Percentiles rank a stretch among this genome's conserved stretches.
phyloP scores from a whole-genome alignment of 176 grass and related monocot genomes.

The Areca catechu region DNA sequence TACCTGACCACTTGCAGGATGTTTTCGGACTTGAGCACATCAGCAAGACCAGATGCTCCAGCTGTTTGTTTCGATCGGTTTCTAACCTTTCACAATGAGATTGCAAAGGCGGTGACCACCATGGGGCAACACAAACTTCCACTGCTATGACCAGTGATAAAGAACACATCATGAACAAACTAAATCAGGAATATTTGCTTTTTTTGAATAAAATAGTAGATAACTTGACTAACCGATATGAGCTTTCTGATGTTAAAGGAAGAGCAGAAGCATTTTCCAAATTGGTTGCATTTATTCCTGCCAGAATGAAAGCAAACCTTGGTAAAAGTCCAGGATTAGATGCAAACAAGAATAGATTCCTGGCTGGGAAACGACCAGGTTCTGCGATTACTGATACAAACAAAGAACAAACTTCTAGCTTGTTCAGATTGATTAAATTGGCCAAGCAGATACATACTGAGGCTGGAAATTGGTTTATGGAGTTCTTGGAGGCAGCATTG shows the following conservation, averaged over 20 bases:
- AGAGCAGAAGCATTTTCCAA: slow-evolving; percentile 42
- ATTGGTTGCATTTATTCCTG: slow-evolving; percentile 32
- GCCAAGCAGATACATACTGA: slow-evolving; percentile 63
- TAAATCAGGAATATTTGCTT: slow-evolving; percentile 16
- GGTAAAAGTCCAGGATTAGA: slow-evolving; percentile 25
- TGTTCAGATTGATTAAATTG: slow-evolving; percentile 45
- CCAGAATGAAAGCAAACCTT: slow-evolving; percentile 13
- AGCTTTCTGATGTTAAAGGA: slow-evolving; percentile 15
- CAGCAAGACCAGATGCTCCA: slow-evolving; percentile 47
- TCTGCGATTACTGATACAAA: background rate
- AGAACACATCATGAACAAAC: slow-evolving; percentile 1
- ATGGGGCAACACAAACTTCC: slow-evolving; percentile 65
- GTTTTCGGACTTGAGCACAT: slow-evolving; percentile 62
- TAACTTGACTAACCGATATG: slow-evolving; percentile 29
- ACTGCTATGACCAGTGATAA: slow-evolving; percentile 16
- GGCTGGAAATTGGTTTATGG: slow-evolving; percentile 69
- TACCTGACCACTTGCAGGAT: slow-evolving; percentile 32
- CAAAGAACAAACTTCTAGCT: slow-evolving; percentile 17
- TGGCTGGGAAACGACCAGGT: background rate
- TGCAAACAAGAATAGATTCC: slow-evolving; percentile 12
- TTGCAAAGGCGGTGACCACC: slow-evolving; percentile 49
- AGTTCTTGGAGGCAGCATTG: slow-evolving; percentile 62
- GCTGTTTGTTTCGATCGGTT: slow-evolving; percentile 68
- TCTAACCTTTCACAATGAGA: slow-evolving; percentile 74
- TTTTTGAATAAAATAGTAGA: slow-evolving; percentile 72